Evolutionary conservation across 306 rosid species (phyloP).

Genomic region (Gynostemma pentaphyllum): DNA sequence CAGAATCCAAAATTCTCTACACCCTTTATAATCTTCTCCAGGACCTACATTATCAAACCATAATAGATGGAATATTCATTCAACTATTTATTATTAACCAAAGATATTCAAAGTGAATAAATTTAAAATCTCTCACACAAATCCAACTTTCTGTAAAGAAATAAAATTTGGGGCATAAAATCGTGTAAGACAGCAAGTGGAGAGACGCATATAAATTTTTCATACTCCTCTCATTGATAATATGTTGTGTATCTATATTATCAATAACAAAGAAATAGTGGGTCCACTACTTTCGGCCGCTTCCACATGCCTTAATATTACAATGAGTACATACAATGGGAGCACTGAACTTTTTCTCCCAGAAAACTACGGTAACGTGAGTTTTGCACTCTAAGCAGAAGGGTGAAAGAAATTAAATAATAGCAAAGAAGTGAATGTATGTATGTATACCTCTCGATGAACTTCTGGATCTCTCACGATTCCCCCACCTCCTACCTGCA

Average conservation of each 20-base stretch:
- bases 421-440: neutral
- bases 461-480: constrained; percentile 40
- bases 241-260: too few species aligned
- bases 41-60: constrained; percentile 36
- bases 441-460: constrained; percentile 32
- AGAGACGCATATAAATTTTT: too few species aligned
- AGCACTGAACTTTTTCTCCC: too few species aligned
- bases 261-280: too few species aligned
- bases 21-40: constrained; percentile 68
- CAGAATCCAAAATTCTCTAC: constrained; percentile 71
- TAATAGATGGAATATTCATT: neutral
- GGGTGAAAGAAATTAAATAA: neutral
- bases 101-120: neutral
- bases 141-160: too few species aligned
- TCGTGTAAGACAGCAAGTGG: too few species aligned
- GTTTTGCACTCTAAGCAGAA: neutral
- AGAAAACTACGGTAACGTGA: neutral
- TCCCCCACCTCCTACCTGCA: constrained; percentile 48
- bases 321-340: too few species aligned
- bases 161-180: too few species aligned
- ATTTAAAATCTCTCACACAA: neutral
- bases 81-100: neutral
- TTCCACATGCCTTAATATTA: too few species aligned
- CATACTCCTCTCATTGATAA: too few species aligned
- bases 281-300: too few species aligned